phyloP scores from a whole-genome alignment of 73 alveolate genomes.

The Symbiodinium natans region DNA sequence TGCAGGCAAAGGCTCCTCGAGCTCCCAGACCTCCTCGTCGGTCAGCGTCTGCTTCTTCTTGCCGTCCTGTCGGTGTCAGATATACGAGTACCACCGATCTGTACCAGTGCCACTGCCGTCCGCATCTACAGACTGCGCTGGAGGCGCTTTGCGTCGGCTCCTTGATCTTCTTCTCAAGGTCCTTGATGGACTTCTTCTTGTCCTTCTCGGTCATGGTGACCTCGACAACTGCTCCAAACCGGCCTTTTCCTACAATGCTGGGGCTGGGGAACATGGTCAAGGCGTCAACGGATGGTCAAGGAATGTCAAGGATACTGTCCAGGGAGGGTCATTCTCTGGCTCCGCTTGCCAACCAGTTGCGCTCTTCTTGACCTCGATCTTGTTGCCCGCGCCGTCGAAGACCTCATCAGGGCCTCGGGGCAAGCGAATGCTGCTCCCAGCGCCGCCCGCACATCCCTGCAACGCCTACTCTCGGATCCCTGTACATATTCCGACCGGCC shows the following conservation, averaged over 20 bases:
- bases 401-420: slow-evolving; percentile 45
- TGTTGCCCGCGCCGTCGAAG: slow-evolving; percentile 91
- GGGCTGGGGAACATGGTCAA: too few relatives aligned
- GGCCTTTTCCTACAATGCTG: too few relatives aligned
- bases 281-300: too few relatives aligned
- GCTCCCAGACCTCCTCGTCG: slow-evolving; percentile 69
- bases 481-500: too few relatives aligned
- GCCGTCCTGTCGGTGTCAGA: slow-evolving; percentile 3
- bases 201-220: slow-evolving; percentile 90
- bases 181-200: slow-evolving; percentile 92
- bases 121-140: too few relatives aligned
- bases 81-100: too few relatives aligned
- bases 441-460: not conserved
- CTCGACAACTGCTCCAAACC: not conserved
- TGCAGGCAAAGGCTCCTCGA: not conserved
- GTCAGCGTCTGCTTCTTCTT: slow-evolving; percentile 86
- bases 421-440: not conserved
- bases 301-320: too few relatives aligned
- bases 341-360: not conserved
- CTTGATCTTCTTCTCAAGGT: slow-evolving; percentile 90
- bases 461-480: not conserved
- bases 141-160: not conserved
- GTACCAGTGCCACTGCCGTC: too few relatives aligned
- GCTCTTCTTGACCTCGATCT: slow-evolving; percentile 88
- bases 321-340: too few relatives aligned